phyloP scores from a whole-genome alignment of 2,329 filamentous ascomycete genomes.

The Ophiostoma quercus region DNA sequence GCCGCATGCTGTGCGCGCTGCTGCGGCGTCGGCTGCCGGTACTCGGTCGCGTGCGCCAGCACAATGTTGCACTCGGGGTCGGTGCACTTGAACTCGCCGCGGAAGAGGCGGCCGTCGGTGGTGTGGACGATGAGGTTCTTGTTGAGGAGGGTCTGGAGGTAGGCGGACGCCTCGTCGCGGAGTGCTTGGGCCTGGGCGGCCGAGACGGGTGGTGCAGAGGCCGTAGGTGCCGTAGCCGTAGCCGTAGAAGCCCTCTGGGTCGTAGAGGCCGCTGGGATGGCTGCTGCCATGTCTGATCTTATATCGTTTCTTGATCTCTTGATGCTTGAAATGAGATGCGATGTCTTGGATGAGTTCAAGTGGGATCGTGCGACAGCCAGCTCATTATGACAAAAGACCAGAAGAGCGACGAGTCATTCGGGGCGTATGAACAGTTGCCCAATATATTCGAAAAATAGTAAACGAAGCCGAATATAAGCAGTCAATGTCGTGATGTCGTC shows the following conservation, averaged over 20 bases:
- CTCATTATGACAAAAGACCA: not conserved
- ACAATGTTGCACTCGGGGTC: slow-evolving; percentile 88
- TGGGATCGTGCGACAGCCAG: not conserved
- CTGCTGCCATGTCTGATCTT: not conserved
- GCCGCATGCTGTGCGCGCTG: slow-evolving; percentile 40
- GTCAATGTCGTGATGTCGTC: not conserved
- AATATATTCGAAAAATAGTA: no score
- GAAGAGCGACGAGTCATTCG: not conserved
- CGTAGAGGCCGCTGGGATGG: not conserved
- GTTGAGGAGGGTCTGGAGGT: slow-evolving; percentile 63
- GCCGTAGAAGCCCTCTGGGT: not conserved
- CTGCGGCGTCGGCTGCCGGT: slow-evolving; percentile 63
- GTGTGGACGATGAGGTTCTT: slow-evolving; percentile 74
- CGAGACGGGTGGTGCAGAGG: not conserved
- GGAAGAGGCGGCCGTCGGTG: slow-evolving; percentile 80
- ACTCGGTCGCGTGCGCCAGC: slow-evolving; percentile 80
- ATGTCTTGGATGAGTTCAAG: not conserved
- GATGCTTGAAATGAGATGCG: not conserved
- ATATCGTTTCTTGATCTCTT: no score
- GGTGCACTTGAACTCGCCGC: slow-evolving; percentile 89
- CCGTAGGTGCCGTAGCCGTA: no score
- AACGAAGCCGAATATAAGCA: not conserved
- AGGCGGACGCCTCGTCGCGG: slow-evolving; percentile 32
- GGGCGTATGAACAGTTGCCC: no score
- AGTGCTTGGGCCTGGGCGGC: not conserved